A percentile compares a stretch with the other conserved stretches of the same genome.
Conservation (phyloP, 2,329 filamentous ascomycete genomes). For the Rugonectria rugulosa region DNA sequence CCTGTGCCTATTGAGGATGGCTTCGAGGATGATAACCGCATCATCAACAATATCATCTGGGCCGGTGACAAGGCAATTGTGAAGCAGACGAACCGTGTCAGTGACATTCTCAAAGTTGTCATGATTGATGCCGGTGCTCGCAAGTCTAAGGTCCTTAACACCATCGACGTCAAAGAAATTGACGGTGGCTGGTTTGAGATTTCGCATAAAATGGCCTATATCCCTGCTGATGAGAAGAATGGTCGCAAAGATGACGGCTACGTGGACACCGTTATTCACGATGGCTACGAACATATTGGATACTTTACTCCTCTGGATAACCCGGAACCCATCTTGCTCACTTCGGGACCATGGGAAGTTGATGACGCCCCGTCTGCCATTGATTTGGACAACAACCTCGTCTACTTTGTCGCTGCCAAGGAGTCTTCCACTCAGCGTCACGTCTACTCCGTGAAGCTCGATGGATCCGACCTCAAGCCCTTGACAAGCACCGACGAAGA, state of each 20-base stretch:
- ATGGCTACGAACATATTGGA: constrained; percentile 88
- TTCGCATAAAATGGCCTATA: constrained; percentile 82
- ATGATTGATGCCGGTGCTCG: constrained; percentile 80
- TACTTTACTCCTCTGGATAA: constrained; percentile 93
- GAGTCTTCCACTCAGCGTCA: constrained; percentile 90
- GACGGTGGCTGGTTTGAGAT: constrained; percentile 99
- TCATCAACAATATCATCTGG: constrained; percentile 95
- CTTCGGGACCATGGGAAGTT: constrained; percentile 91
- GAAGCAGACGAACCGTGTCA: constrained; percentile 93
- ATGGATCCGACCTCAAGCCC: constrained; percentile 75
- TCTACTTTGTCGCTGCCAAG: constrained; percentile 90
- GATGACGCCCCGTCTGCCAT: constrained; percentile 84
- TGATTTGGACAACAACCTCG: constrained; percentile 83
- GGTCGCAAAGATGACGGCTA: constrained; percentile 87
- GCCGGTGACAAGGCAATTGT: constrained; percentile 84
- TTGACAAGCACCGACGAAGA: constrained; percentile 77
- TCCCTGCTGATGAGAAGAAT: constrained; percentile 81
- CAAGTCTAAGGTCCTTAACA: constrained; percentile 79
- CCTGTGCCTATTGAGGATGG: constrained; percentile 78
- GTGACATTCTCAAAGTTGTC: constrained; percentile 87
- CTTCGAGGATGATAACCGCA: constrained; percentile 80
- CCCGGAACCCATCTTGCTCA: constrained; percentile 82
- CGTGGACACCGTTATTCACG: constrained; percentile 86
- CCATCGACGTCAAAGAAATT: constrained; percentile 79
- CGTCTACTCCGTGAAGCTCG: constrained; percentile 86